Base-by-base conservation (phyloP, 2,329 filamentous ascomycete genomes). In the Capronia coronata region DNA sequence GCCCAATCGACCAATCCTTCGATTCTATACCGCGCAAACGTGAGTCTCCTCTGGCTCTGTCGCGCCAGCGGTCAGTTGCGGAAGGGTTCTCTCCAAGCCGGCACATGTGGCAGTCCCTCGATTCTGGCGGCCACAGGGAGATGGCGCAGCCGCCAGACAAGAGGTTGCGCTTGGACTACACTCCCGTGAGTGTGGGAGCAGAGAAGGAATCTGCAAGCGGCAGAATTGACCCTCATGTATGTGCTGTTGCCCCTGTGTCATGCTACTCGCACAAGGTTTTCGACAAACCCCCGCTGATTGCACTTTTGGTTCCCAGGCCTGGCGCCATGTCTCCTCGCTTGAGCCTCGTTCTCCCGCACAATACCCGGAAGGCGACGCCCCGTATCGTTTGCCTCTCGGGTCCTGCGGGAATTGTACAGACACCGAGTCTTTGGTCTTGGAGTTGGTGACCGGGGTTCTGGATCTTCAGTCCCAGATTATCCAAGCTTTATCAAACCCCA, bases 381-480 rank as follows among this genome's bases (percentile, higher is more conserved):
- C 19, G 5, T 29, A 51, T 19, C 42, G 46, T 10, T 43, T 37
- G 21, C 23, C 46, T 35, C 40, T 43, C 43, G 46, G 32, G 54
- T 48, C 48, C 11, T 58, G 55, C 30, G 43, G 37, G 14, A 54
- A 56, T 14, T 60, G 57, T 44, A 39, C 44, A 42, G 48, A 49
- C 22, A 52, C 55, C 2, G 52, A 54, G 21, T 49, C 48, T 19
- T 19, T 60, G 25, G 23, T 59, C 14, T 34, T 52, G 21, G 49
- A 52, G 11, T 32, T 59, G 37, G 52, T 61, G 5, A 48, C 41
- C 30, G 51, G 56, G 8, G 46, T 59, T 37, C 16, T 53, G 29
- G 52, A 56, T 38, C 52, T 61, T 8, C 54, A 55, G 18, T 47
- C 45, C 7, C 52, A 60, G 45, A 44, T 59, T 19, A 34, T 32